These are phyloP conservation scores for Cardamine resedifolia DNA, from an alignment of 345 rosid genomes.

Conservation along the genomic window DNA sequence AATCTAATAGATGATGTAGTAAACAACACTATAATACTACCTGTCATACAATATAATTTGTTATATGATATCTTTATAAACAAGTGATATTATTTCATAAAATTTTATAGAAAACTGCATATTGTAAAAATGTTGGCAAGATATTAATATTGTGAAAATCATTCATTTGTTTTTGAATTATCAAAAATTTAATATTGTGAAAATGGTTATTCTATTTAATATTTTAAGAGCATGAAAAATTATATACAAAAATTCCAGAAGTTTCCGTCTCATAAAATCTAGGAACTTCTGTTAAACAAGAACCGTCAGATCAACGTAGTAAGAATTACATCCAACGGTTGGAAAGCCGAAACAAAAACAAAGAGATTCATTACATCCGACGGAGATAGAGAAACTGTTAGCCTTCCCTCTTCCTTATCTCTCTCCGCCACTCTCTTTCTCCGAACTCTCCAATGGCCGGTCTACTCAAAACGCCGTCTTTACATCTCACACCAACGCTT, in stretches of 20 bases:
- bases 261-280: not conserved
- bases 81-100: too few species aligned
- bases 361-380: constrained; percentile 9
- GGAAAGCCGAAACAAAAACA: not conserved
- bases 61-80: too few species aligned
- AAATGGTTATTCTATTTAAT: too few species aligned
- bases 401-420: constrained; percentile 20
- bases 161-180: too few species aligned
- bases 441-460: constrained; percentile 56
- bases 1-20: not conserved
- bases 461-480: constrained; percentile 60
- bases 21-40: too few species aligned
- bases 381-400: not conserved
- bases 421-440: constrained; percentile 15
- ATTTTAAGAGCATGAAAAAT: too few species aligned
- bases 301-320: constrained; percentile 18
- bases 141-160: too few species aligned
- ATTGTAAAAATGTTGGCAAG: too few species aligned
- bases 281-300: not conserved
- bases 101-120: not conserved
- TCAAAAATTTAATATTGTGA: too few species aligned
- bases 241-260: not conserved
- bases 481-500: constrained; percentile 42
- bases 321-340: constrained; percentile 22
- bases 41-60: not conserved